Conservation (phyloP, 2,329 filamentous ascomycete genomes). For the Gliomastix tumulicola region DNA sequence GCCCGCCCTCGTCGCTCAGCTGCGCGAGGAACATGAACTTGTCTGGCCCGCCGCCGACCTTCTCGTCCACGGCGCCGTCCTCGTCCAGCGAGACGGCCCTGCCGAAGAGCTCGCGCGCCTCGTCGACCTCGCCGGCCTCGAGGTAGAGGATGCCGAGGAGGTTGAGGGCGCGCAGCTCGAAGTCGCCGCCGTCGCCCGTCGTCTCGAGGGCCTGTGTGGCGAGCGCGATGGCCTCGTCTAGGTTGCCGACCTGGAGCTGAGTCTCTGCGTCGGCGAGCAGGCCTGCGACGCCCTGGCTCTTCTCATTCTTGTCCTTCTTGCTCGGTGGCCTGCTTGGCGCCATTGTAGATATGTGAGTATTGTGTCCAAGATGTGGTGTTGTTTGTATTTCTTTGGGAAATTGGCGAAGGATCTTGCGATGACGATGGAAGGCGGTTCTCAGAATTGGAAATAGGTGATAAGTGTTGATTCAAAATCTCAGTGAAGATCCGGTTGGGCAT, state of each 20-base stretch:
- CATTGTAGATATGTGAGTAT: slow-evolving; percentile 19
- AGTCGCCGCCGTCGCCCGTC: slow-evolving; percentile 36
- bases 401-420: too few relatives aligned
- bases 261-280: slow-evolving; percentile 31
- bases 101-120: slow-evolving; percentile 65
- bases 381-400: too few relatives aligned
- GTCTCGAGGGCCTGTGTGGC: slow-evolving; percentile 35
- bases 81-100: slow-evolving; percentile 70
- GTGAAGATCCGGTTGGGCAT: too few relatives aligned
- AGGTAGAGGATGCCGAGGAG: slow-evolving; percentile 76
- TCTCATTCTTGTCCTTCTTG: slow-evolving; percentile 22
- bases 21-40: slow-evolving; percentile 96
- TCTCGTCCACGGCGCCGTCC: slow-evolving; percentile 63
- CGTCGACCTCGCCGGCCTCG: slow-evolving; percentile 73
- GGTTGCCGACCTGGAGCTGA: slow-evolving; percentile 32
- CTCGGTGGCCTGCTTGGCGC: slow-evolving; percentile 29
- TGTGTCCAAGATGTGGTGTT: too few relatives aligned
- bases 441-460: too few relatives aligned
- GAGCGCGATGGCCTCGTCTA: slow-evolving; percentile 29
- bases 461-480: too few relatives aligned
- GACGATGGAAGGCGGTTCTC: too few relatives aligned
- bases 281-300: slow-evolving; percentile 15
- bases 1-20: slow-evolving; percentile 65
- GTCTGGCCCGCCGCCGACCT: slow-evolving; percentile 75
- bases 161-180: slow-evolving; percentile 60